Base-by-base conservation (phyloP, 352 stramenopile genomes). In the Phytophthora cryptogea region DNA sequence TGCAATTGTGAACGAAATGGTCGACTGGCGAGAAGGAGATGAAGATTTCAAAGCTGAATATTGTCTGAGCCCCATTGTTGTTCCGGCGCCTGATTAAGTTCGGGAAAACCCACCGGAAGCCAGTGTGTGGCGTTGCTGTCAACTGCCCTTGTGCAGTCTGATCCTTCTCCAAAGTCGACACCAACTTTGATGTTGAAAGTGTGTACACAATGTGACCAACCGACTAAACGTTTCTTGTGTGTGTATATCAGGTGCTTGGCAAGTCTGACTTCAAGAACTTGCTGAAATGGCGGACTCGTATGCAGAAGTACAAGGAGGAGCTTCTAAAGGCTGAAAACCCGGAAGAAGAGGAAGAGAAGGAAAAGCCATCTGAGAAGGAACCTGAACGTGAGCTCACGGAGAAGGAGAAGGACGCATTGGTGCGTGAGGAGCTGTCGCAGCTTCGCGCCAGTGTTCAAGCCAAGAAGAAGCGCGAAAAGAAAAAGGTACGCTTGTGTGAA, bases 211-310 rank as follows among this genome's bases (percentile, higher is more conserved):
- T 32, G 1, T 44, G 26, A 32, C 5, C 2, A 31, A 14, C 2
- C n/a, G 32, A n/a, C 28, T 63, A 55, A 63, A 31, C 26, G 9
- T 9, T 26, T 30, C 32, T 32, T 44, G 14, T 49, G 44, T 62
- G 0, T 64, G 0, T 23, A 0, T 46, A 26, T 68, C 37, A 95
- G 86, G 86, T 99, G 8, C 82, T 99, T 11, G 97, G 98, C 45
- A 99, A 99, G 50, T 70, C 76, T 6, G 98, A 99, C 59, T 99
- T 99, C 55, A 99, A 98, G 72, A 76, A 76, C 23, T 63, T 99
- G 17, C 72, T 99, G 9, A 98, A 95, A 50, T 99, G 98, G 98
- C 87, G 97, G 16, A 76, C 96, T 5, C 96, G 97, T 32, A 98
- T 99, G 84, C 64, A 77, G 5, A 86, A 88, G 54, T 94, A 92